A percentile compares a stretch with the other conserved stretches of the same genome.
phyloP scores from a whole-genome alignment of 768 basidiomycete species.

The Termitomyces sp. region DNA sequence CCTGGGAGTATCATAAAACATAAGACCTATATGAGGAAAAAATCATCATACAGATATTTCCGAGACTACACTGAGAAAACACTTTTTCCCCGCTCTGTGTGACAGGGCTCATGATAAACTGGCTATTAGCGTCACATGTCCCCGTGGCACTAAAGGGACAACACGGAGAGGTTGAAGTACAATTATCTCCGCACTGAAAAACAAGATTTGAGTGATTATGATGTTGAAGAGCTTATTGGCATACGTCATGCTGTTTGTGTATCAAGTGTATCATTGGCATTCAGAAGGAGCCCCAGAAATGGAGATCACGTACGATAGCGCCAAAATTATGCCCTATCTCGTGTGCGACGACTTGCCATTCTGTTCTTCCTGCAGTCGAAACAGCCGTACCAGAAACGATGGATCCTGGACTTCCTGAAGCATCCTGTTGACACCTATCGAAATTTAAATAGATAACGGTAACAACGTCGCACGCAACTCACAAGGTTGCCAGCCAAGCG shows the following conservation, averaged over 20 bases:
- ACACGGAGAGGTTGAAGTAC: constrained; percentile 51
- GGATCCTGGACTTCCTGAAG: constrained; percentile 38
- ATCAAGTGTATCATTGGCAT: constrained; percentile 8
- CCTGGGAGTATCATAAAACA: constrained; percentile 29
- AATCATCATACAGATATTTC: constrained; percentile 68
- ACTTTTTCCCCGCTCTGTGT: constrained; percentile 52
- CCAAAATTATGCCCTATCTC: constrained; percentile 89
- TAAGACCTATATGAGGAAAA: not conserved
- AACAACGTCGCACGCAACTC: not conserved
- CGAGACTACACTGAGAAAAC: constrained; percentile 77
- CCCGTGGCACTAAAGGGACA: constrained; percentile 56
- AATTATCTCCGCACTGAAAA: constrained; percentile 57
- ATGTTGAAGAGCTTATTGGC: constrained; percentile 10
- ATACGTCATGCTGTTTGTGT: constrained; percentile 49
- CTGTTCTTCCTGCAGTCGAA: constrained; percentile 67
- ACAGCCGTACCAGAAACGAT: constrained; percentile 79
- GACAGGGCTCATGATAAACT: constrained; percentile 86
- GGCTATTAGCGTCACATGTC: constrained; percentile 57
- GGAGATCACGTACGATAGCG: constrained; percentile 58
- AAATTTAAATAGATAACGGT: constrained; percentile 1
- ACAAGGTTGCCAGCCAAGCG: constrained; percentile 82
- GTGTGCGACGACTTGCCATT: constrained; percentile 81
- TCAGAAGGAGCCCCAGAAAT: not conserved
- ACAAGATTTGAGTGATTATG: constrained; percentile 5
- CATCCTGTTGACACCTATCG: constrained; percentile 48